Conservation (phyloP, 2,329 filamentous ascomycete genomes). For the Talaromyces funiculosus region DNA sequence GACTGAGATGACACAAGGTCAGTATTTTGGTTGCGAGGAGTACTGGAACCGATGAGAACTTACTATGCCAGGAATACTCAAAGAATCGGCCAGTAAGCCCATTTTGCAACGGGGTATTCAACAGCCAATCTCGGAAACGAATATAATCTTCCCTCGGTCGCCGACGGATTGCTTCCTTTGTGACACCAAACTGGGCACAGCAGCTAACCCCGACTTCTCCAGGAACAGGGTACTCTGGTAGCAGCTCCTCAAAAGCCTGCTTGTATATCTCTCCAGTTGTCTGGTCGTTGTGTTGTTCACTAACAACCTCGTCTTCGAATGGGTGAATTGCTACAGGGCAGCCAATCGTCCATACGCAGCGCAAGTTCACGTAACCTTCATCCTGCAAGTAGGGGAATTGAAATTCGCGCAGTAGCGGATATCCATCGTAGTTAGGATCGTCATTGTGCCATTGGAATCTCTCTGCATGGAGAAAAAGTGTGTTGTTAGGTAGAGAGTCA, state of each 20-base stretch:
- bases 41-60: neutral
- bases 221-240: constrained; percentile 21
- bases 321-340: constrained; percentile 46
- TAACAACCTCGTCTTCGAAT: constrained; percentile 3
- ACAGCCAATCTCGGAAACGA: constrained; percentile 47
- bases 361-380: constrained; percentile 47
- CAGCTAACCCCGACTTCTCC: constrained; percentile 48
- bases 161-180: constrained; percentile 43
- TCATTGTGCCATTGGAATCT: constrained; percentile 48
- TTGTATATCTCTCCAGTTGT: constrained; percentile 25
- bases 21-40: neutral
- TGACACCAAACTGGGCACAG: constrained; percentile 53
- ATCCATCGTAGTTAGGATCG: constrained; percentile 39
- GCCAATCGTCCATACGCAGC: constrained; percentile 48
- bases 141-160: constrained; percentile 44
- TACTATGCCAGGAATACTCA: constrained; percentile 49
- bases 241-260: constrained; percentile 20
- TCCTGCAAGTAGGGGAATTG: constrained; percentile 38
- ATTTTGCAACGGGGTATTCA: constrained; percentile 45
- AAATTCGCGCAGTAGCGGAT: constrained; percentile 38
- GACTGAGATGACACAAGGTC: neutral
- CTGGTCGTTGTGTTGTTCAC: neutral
- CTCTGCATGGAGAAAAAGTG: constrained; percentile 48
- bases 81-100: constrained; percentile 46
- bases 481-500: constrained; percentile 44